Evolutionary conservation across 2,329 filamentous ascomycete species (phyloP).

Genomic region (Bipolaris sorokiniana): DNA sequence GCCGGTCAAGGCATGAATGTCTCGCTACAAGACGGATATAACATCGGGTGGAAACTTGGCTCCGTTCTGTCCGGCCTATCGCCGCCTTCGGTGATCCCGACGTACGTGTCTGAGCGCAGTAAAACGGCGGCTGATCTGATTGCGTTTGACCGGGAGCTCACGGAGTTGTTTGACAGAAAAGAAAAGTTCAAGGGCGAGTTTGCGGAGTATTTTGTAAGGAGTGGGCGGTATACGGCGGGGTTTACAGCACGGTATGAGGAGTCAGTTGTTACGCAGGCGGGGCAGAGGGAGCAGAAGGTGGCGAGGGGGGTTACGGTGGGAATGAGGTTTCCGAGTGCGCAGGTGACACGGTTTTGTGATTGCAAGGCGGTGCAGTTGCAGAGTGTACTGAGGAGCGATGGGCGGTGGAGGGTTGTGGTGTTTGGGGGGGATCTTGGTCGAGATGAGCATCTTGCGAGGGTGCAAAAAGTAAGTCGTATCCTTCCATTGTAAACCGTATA

Average conservation of each 20-base stretch:
- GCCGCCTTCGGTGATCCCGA: conserved; percentile 61
- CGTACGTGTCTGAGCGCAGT: conserved; percentile 66
- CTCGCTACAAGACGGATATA: conserved; percentile 65
- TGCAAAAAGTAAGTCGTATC: conserved; percentile 49
- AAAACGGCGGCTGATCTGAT: conserved; percentile 60
- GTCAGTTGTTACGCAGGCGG: conserved; percentile 54
- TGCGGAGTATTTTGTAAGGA: conserved; percentile 62
- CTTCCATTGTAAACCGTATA: not conserved
- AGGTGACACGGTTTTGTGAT: conserved; percentile 66
- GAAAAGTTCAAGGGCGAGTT: conserved; percentile 58
- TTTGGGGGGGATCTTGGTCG: conserved; percentile 56
- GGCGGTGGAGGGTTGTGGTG: conserved; percentile 59
- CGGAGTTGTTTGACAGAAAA: conserved; percentile 60
- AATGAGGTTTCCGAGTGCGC: conserved; percentile 60
- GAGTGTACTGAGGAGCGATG: conserved; percentile 58
- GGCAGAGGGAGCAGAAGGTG: conserved; percentile 41
- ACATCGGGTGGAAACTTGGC: conserved; percentile 64
- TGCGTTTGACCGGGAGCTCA: conserved; percentile 63
- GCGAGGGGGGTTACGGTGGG: conserved; percentile 52
- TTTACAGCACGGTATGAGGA: conserved; percentile 62
- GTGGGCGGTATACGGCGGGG: conserved; percentile 66
- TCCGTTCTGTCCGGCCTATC: conserved; percentile 55
- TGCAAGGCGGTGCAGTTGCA: conserved; percentile 62
- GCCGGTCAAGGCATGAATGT: conserved; percentile 72
- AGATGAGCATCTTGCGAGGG: conserved; percentile 27